Evolutionary conservation across 2,329 filamentous ascomycete species (phyloP).

Genomic region (Sporothrix inflata): DNA sequence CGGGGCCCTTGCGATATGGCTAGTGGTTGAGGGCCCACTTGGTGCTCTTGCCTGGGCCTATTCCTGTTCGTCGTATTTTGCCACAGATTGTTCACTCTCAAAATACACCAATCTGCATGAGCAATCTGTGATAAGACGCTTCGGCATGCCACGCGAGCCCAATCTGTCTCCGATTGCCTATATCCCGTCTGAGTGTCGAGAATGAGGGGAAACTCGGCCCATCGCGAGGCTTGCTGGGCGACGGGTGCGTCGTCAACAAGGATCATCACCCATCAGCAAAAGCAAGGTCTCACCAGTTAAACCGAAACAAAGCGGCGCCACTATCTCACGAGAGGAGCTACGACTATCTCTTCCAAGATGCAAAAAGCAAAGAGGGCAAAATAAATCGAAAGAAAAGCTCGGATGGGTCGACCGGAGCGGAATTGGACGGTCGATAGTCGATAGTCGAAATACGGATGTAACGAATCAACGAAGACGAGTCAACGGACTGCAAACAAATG

Average conservation of each 20-base stretch:
- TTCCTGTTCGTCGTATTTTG: background rate
- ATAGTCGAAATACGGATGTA: background rate
- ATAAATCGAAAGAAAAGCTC: background rate
- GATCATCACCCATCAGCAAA: background rate
- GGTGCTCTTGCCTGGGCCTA: background rate
- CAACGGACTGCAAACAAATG: background rate
- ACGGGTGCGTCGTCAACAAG: background rate
- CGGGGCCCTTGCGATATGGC: conserved; percentile 15
- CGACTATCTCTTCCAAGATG: background rate
- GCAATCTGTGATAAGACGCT: background rate
- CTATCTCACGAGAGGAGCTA: background rate
- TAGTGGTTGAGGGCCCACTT: conserved; percentile 6
- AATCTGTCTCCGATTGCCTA: background rate
- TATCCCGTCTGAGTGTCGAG: background rate
- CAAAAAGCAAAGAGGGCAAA: background rate
- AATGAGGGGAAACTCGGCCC: background rate
- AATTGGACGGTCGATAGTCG: background rate
- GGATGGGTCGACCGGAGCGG: background rate
- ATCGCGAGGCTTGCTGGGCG: background rate
- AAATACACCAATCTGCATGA: background rate
- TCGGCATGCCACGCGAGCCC: conserved; percentile 7
- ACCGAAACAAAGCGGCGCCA: conserved; percentile 3
- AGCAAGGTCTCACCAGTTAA: background rate
- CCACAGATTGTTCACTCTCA: conserved; percentile 2
- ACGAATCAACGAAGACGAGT: background rate